Percentiles rank a stretch among this genome's conserved stretches.
Evolutionary conservation across 2,329 filamentous ascomycete species (phyloP).

Genomic region (Ceratocystis papillata): DNA sequence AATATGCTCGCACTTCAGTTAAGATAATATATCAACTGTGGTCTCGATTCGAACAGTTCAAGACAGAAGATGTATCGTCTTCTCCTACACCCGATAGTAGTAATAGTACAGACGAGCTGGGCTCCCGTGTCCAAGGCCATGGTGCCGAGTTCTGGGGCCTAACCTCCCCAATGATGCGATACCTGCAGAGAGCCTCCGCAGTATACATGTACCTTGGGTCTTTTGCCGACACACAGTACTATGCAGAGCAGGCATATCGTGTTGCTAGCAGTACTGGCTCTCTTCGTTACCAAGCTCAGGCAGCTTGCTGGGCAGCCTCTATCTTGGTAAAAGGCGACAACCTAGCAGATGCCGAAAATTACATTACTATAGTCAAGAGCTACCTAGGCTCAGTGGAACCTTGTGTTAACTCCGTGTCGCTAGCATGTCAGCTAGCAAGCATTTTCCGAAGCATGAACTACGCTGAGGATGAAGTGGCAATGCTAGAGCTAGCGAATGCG

Average conservation of each 20-base stretch:
- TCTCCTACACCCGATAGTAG: slow-evolving; percentile 27
- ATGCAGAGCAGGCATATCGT: slow-evolving; percentile 71
- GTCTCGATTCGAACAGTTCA: slow-evolving; percentile 38
- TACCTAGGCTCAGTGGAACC: slow-evolving; percentile 16
- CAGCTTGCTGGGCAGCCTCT: slow-evolving; percentile 44
- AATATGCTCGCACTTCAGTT: slow-evolving; percentile 47
- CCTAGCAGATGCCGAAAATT: slow-evolving; percentile 18
- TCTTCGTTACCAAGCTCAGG: slow-evolving; percentile 45
- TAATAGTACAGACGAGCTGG: slow-evolving; percentile 23
- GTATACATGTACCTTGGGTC: slow-evolving; percentile 77
- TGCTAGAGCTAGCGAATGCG: slow-evolving; percentile 41
- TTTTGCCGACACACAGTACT: slow-evolving; percentile 79
- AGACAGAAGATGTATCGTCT: slow-evolving; percentile 27
- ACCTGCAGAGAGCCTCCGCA: slow-evolving; percentile 61
- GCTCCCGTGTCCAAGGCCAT: slow-evolving; percentile 26
- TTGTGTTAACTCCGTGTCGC: slow-evolving; percentile 25
- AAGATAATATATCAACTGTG: slow-evolving; percentile 47
- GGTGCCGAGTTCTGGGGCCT: slow-evolving; percentile 66
- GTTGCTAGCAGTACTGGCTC: slow-evolving; percentile 60
- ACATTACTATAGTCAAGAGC: slow-evolving; percentile 18
- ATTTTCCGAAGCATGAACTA: slow-evolving; percentile 44
- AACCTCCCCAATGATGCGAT: slow-evolving; percentile 60
- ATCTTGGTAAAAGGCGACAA: slow-evolving; percentile 46
- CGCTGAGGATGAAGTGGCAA: slow-evolving; percentile 35
- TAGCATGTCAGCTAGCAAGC: slow-evolving; percentile 47